Evolutionary conservation across 2,329 filamentous ascomycete genomes (phyloP).

Genomic region (Alternaria dauci): DNA sequence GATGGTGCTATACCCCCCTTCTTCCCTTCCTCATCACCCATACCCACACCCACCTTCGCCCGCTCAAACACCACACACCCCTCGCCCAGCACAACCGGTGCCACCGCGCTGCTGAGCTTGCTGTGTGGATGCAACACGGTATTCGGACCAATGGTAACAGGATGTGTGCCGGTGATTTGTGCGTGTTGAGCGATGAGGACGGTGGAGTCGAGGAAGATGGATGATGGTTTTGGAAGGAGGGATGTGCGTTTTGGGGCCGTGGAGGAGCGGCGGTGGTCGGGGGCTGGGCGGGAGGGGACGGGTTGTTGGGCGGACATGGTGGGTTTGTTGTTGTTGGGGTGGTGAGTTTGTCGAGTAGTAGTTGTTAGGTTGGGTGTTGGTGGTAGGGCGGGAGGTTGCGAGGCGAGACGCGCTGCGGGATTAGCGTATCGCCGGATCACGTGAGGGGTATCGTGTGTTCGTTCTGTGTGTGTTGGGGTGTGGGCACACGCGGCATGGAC

Average conservation of each 20-base stretch:
- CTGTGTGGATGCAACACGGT: constrained; percentile 87
- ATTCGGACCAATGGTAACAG: constrained; percentile 79
- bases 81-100: constrained; percentile 55
- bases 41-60: constrained; percentile 52
- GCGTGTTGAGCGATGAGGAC: constrained; percentile 60
- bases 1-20: constrained; percentile 23
- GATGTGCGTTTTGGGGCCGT: constrained; percentile 47
- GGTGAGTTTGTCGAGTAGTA: not conserved
- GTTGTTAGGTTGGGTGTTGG: not conserved
- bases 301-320: constrained; percentile 35
- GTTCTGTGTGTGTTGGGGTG: not conserved
- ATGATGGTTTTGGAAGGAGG: constrained; percentile 49
- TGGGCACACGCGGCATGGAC: not conserved
- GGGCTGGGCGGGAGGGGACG: constrained; percentile 29
- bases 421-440: constrained; percentile 19
- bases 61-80: constrained; percentile 80
- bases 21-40: constrained; percentile 33
- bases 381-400: not conserved
- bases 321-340: not conserved
- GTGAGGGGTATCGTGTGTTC: not conserved
- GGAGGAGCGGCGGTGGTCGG: constrained; percentile 41
- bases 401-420: constrained; percentile 8
- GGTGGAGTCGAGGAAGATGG: constrained; percentile 55
- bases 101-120: constrained; percentile 55
- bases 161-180: constrained; percentile 71